These are phyloP conservation scores for Xylariaceae sp. DNA, from an alignment of 2,329 filamentous ascomycete genomes.

Conservation along the genomic window DNA sequence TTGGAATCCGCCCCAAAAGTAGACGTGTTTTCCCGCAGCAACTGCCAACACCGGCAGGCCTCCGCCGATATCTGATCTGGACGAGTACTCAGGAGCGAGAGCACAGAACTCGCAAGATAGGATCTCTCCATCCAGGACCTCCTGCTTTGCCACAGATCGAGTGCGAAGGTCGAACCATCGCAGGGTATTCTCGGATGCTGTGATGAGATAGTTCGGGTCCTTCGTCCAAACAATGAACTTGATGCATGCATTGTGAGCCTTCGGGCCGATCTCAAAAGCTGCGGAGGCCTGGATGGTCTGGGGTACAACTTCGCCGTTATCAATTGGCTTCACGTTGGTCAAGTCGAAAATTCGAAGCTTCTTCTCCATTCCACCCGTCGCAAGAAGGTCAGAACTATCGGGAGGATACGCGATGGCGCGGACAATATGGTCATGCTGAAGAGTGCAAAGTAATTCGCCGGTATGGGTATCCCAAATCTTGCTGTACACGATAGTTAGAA, in stretches of 20 bases:
- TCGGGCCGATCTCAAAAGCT: conserved; percentile 81
- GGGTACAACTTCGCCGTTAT: conserved; percentile 33
- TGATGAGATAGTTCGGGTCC: conserved; percentile 83
- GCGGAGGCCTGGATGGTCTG: conserved; percentile 53
- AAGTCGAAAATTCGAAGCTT: conserved; percentile 93
- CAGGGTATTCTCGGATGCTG: conserved; percentile 84
- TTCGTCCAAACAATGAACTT: conserved; percentile 94
- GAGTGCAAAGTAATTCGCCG: conserved; percentile 78
- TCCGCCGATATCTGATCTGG: conserved; percentile 57
- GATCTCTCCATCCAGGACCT: conserved; percentile 76
- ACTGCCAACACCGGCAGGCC: conserved; percentile 75
- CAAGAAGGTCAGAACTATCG: conserved; percentile 75
- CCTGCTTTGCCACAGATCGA: conserved; percentile 68
- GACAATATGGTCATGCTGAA: conserved; percentile 93
- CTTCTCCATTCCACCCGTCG: conserved; percentile 93
- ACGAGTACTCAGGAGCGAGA: conserved; percentile 54
- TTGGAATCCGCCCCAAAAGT: conserved; percentile 77
- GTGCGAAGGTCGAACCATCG: conserved; percentile 90
- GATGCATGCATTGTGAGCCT: conserved; percentile 80
- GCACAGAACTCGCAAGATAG: conserved; percentile 86
- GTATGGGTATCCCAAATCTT: conserved; percentile 98
- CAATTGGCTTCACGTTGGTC: conserved; percentile 48
- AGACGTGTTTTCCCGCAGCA: conserved; percentile 87
- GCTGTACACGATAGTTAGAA: conserved; percentile 40
- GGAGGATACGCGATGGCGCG: conserved; percentile 86